Percentiles rank a stretch among this genome's conserved stretches.
Evolutionary conservation across 768 basidiomycete genomes (phyloP).

Genomic region (Amanita polypyramis): DNA sequence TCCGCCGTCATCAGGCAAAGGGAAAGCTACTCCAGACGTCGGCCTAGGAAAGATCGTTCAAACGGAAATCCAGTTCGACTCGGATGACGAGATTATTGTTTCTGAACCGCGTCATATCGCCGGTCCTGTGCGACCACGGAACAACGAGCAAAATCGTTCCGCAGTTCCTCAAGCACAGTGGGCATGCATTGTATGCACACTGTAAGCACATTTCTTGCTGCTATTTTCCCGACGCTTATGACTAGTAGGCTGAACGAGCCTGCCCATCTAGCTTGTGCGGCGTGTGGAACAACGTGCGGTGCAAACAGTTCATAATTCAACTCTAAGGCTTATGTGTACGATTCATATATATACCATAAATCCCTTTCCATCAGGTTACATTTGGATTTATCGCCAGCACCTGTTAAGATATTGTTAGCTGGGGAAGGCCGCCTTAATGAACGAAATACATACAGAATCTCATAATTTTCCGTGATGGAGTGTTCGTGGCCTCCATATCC

Average conservation of each 20-base stretch:
- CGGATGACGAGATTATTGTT: constrained; percentile 7
- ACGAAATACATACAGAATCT: constrained; percentile 32
- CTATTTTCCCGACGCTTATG: constrained; percentile 7
- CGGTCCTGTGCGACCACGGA: neutral
- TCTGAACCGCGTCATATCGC: neutral
- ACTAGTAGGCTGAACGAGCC: constrained; percentile 36
- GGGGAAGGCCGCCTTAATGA: neutral
- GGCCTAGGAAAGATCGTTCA: constrained; percentile 28
- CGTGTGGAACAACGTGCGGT: constrained; percentile 45
- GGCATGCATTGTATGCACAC: constrained; percentile 51
- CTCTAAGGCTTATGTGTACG: too few species aligned
- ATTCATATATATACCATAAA: too few species aligned
- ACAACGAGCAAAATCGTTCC: neutral
- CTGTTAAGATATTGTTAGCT: neutral
- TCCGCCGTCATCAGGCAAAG: neutral
- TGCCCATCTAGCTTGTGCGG: constrained; percentile 49
- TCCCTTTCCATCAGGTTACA: too few species aligned
- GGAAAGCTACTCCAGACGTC: constrained; percentile 4
- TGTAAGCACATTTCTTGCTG: constrained; percentile 32
- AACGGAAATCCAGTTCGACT: constrained; percentile 26
- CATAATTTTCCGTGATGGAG: constrained; percentile 28
- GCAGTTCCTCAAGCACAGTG: constrained; percentile 21
- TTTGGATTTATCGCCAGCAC: neutral
- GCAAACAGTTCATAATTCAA: constrained; percentile 22
- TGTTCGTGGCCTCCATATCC: constrained; percentile 37